These are phyloP conservation scores for Lactarius sanguifluus DNA, from an alignment of 768 basidiomycete species.

Conservation along the genomic window DNA sequence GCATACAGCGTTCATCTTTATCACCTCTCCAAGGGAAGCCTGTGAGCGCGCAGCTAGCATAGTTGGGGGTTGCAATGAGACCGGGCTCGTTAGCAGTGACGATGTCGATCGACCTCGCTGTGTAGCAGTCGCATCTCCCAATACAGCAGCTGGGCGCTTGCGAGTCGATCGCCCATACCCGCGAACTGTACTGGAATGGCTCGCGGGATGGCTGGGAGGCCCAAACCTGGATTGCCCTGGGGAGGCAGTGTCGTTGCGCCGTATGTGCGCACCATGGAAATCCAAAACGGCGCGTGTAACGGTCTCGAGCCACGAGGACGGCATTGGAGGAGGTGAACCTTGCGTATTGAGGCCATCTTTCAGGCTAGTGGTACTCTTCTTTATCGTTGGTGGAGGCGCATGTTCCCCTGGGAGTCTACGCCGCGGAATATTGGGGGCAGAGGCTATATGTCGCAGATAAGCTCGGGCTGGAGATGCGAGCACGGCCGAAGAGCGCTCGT, in stretches of 20 bases:
- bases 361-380: conserved; percentile 36
- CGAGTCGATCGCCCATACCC: conserved; percentile 29
- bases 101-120: conserved; percentile 11
- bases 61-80: conserved; percentile 23
- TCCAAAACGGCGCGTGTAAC: conserved; percentile 64
- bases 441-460: conserved; percentile 75
- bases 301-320: conserved; percentile 66
- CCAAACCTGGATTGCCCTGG: conserved; percentile 3
- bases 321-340: conserved; percentile 50
- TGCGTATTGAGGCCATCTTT: conserved; percentile 37
- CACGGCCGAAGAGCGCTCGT: conserved; percentile 31
- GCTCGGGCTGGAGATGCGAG: conserved; percentile 53
- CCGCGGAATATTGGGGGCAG: conserved; percentile 47
- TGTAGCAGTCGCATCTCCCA: conserved; percentile 28
- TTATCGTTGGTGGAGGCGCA: not conserved
- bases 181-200: conserved; percentile 28
- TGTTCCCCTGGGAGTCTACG: conserved; percentile 21
- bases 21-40: conserved; percentile 44
- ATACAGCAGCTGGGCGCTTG: conserved; percentile 34
- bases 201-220: conserved; percentile 12
- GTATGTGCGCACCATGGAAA: conserved; percentile 46
- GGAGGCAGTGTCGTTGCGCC: conserved; percentile 37
- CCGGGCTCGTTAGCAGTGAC: conserved; percentile 8
- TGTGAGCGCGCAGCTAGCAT: conserved; percentile 29
- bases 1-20: conserved; percentile 59